These are phyloP conservation scores for Rutidosis leptorrhynchoides DNA, from an alignment of 129 eudicot genomes.

Conservation along the genomic window DNA sequence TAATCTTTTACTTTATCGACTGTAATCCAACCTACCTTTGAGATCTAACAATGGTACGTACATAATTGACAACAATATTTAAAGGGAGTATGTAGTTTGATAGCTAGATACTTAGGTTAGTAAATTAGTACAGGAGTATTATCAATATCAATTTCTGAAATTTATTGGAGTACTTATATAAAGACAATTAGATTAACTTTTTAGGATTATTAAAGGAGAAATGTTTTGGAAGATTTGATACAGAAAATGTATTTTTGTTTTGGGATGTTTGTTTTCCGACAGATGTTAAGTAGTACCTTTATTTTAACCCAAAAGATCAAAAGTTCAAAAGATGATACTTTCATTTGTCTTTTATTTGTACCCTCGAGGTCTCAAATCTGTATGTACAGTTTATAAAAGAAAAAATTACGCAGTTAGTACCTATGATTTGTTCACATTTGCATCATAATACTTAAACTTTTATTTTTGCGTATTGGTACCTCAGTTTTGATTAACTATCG, in stretches of 20 bases:
- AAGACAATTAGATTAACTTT: background rate
- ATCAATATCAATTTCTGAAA: background rate
- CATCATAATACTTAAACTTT: too few species aligned
- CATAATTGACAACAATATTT: background rate
- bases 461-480: too few species aligned
- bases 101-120: background rate
- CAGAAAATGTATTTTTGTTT: constrained; percentile 15
- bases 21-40: background rate
- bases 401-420: too few species aligned
- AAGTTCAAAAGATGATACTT: constrained; percentile 32
- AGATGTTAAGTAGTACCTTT: constrained; percentile 31
- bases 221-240: constrained; percentile 27
- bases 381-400: too few species aligned
- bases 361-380: too few species aligned
- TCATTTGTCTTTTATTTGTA: constrained; percentile 36
- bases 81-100: background rate
- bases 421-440: too few species aligned
- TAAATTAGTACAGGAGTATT: too few species aligned
- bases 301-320: constrained; percentile 38
- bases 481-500: too few species aligned
- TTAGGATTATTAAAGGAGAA: background rate
- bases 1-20: background rate
- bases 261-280: constrained; percentile 34
- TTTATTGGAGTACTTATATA: too few species aligned
- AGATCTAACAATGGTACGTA: background rate